phyloP scores from a whole-genome alignment of 2,329 filamentous ascomycete species.

The Cytospora leucostoma region DNA sequence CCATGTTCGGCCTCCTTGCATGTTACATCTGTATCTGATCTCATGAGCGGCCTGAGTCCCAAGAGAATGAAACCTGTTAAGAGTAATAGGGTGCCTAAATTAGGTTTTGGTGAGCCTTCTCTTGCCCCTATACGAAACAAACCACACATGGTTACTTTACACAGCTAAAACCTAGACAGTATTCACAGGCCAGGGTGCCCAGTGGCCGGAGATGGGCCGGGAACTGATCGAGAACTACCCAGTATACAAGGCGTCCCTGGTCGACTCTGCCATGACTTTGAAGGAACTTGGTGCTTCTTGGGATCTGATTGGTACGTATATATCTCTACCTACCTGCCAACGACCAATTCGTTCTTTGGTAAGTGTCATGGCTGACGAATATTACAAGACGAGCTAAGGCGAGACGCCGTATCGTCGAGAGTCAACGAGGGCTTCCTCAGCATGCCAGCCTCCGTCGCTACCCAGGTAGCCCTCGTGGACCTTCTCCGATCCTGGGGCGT shows the following conservation, averaged over 20 bases:
- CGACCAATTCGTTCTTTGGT: too few species aligned
- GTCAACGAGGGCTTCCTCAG: constrained; percentile 39
- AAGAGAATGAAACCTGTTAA: too few species aligned
- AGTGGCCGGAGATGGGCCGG: constrained; percentile 35
- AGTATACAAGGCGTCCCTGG: constrained; percentile 26
- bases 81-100: too few species aligned
- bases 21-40: too few species aligned
- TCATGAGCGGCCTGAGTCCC: too few species aligned
- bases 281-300: constrained; percentile 32
- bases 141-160: too few species aligned
- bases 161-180: too few species aligned
- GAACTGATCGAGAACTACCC: constrained; percentile 30
- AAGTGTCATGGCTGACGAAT: too few species aligned
- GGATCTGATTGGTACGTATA: constrained; percentile 28
- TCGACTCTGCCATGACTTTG: constrained; percentile 30
- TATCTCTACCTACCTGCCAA: background rate
- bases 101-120: too few species aligned
- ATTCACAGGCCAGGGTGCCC: constrained; percentile 40
- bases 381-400: constrained; percentile 22
- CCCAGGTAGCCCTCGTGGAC: constrained; percentile 48
- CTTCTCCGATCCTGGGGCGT: constrained; percentile 38
- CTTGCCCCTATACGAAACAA: too few species aligned
- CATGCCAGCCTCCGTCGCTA: constrained; percentile 46
- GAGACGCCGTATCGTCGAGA: constrained; percentile 28
- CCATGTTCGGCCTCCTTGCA: too few species aligned